Base-by-base conservation (phyloP, 169 alveolate species). In the Eimeria zaria region DNA sequence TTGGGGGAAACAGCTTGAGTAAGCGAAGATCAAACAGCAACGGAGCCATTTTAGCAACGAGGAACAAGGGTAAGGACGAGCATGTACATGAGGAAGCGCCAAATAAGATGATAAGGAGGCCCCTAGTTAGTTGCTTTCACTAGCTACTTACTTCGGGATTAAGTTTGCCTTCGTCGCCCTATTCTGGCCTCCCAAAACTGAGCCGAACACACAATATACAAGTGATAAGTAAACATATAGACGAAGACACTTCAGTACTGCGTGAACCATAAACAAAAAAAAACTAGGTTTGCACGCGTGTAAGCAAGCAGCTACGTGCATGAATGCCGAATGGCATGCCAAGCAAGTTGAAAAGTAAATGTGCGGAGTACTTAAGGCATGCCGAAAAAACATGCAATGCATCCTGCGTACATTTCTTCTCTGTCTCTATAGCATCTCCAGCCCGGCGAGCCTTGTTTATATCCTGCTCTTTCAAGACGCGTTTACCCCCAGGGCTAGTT, bases 391-490 rank as follows among this genome's bases (percentile, higher is more conserved):
- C 16, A 39, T 24, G 51, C 80, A 69, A 16, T 69, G 51, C 80
- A 18, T 0, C 36, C 64, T 51, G 67, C 95, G 39, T 44, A 73
- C 88, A 92, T 92, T 95, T 97, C 97, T 97, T 97, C 48, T 80
- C 96, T n/a, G 96, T 92, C 55, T 90, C 97, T 16, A 97, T 89
- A 1, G 33, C 96, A 30, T 95, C 97, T 1, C 97, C 97, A 27
- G 80, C 51, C 88, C 97, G 69, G 41, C 96, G 91, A 8, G 97
- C 97, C 46, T 64, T 80, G 76, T 97, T 97, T 76, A 97, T 95
- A 80, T 85, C 98, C 88, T 95, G 93, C 51, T 96, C 97, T 33
- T 96, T 95, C 33, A 83, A 39, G 46, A 95, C 90, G 90, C 96
- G 94, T 55, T 62, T 67, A 81, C 97, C 97, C 62, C 90, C 89